A percentile compares a stretch with the other conserved stretches of the same genome.
phyloP scores from a whole-genome alignment of 2,329 filamentous ascomycete species.

The Rosellinia necatrix region DNA sequence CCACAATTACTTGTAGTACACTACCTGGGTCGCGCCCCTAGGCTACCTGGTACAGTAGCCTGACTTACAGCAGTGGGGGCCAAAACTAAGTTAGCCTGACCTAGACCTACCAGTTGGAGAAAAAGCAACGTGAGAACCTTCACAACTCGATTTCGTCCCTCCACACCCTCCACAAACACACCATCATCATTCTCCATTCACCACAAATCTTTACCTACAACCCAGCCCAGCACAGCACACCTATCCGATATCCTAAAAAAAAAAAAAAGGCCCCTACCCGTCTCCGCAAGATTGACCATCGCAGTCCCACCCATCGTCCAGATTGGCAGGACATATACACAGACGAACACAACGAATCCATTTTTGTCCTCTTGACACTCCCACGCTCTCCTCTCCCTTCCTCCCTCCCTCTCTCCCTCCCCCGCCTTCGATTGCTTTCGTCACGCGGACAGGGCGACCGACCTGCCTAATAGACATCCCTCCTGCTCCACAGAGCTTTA shows the following conservation, averaged over 20 bases:
- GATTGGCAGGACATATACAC: neutral
- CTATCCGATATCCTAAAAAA: slow-evolving; percentile 12
- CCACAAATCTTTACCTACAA: slow-evolving; percentile 3
- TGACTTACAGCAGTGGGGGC: too few relatives aligned
- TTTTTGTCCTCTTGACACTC: neutral
- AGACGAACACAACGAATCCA: neutral
- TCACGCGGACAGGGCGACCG: slow-evolving; percentile 22
- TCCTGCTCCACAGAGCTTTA: neutral
- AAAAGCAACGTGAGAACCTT: slow-evolving; percentile 1
- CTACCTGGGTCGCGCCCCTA: too few relatives aligned
- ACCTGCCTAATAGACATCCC: slow-evolving; percentile 1
- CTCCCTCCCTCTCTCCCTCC: slow-evolving; percentile 1
- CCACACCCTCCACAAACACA: slow-evolving; percentile 3
- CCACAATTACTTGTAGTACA: too few relatives aligned
- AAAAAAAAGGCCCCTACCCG: slow-evolving; percentile 7
- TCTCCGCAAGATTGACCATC: slow-evolving; percentile 1
- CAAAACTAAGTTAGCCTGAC: too few relatives aligned
- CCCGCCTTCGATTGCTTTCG: slow-evolving; percentile 23
- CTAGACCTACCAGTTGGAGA: too few relatives aligned
- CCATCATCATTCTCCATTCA: neutral
- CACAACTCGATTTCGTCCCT: slow-evolving; percentile 29
- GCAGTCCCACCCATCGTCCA: neutral
- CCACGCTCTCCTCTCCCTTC: neutral
- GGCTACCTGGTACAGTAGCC: too few relatives aligned
- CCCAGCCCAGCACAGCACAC: neutral